Evolutionary conservation across 225 moss, liverwort and hornwort species (phyloP).

Genomic region (Takakia lepidozioides): DNA sequence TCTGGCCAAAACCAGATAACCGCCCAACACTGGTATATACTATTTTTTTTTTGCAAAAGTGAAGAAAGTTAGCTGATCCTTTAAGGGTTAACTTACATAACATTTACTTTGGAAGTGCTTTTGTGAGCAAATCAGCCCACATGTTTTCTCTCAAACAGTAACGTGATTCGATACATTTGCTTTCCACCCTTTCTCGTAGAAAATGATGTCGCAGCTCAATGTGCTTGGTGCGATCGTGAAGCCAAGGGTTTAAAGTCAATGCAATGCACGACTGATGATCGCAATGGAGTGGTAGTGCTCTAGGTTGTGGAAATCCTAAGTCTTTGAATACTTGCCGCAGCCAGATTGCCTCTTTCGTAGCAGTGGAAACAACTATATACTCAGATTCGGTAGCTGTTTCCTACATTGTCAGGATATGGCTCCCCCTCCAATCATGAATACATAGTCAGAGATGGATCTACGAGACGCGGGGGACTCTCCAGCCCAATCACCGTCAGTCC

Average conservation of each 20-base stretch:
- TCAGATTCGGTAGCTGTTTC: constrained; percentile 2
- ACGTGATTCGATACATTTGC: not conserved
- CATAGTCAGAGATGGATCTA: not conserved
- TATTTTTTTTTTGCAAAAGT: no score
- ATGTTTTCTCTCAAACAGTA: constrained; percentile 1
- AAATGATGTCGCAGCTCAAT: constrained; percentile 1
- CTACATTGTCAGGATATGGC: not conserved
- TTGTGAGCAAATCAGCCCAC: constrained; percentile 2
- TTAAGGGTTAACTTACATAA: no score
- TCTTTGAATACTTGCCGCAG: not conserved
- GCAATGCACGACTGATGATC: constrained; percentile 1
- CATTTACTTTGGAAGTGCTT: constrained; percentile 1
- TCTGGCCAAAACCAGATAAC: no score
- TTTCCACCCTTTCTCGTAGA: constrained; percentile 4
- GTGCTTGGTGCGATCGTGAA: constrained; percentile 2
- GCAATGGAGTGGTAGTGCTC: constrained; percentile 1
- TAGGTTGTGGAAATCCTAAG: constrained; percentile 1
- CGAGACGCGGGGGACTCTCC: not conserved
- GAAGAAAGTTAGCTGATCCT: no score
- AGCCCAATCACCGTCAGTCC: constrained; percentile 4
- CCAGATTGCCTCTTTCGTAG: not conserved
- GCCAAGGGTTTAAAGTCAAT: constrained; percentile 1
- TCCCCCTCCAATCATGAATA: constrained; percentile 1
- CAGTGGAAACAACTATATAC: constrained; percentile 1
- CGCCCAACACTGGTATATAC: no score